Base-by-base conservation (phyloP, 2,329 filamentous ascomycete species). In the Cladosporium sp. region DNA sequence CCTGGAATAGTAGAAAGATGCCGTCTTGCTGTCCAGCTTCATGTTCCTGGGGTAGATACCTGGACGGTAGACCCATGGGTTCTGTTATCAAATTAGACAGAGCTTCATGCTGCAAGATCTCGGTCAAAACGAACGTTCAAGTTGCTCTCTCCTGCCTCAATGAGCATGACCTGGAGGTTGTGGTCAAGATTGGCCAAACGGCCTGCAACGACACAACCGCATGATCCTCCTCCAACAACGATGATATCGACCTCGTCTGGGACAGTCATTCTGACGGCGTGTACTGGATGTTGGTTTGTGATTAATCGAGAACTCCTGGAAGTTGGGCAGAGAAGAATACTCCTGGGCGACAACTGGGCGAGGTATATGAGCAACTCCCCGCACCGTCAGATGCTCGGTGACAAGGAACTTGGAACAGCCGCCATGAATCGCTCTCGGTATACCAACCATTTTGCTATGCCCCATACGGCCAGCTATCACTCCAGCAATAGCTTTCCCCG, bases 161-260 rank as follows among this genome's bases (percentile, higher is more conserved):
- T 71, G 7, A 80, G 63, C 13, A 79, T 64, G 39, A 80, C 72
- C n/a, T 70, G 72, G 2, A 79, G 62, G 18, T 66, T 63, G 0
- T 75, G 75, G 47, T 77, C 71, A 0, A 75, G 73, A 38, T 72
- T 71, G 9, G 76, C 73, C 3, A 80, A 67, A 43, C 77, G 67
- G 6, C 67, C 71, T 16, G 77, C 76, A 18, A 77, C 63, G 18
- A 77, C 68, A 56, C 74, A 74, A 13, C 71, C 75, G 43, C 74
- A 70, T 9, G 72, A 68, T n/a, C 74, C 74, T 50, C 73, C 74
- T 67, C 86, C 86, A 57, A 82, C 85, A 25, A 89, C 84, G 59
- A 89, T 89, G 59, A 90, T 88, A 65, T 89, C 86, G 62, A 88
- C 86, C 73, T 89, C 86, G 52, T 89, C 85, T 30, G 85, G 85